Conservation (phyloP, 352 stramenopile species). For the Globisporangium cystogenes region DNA sequence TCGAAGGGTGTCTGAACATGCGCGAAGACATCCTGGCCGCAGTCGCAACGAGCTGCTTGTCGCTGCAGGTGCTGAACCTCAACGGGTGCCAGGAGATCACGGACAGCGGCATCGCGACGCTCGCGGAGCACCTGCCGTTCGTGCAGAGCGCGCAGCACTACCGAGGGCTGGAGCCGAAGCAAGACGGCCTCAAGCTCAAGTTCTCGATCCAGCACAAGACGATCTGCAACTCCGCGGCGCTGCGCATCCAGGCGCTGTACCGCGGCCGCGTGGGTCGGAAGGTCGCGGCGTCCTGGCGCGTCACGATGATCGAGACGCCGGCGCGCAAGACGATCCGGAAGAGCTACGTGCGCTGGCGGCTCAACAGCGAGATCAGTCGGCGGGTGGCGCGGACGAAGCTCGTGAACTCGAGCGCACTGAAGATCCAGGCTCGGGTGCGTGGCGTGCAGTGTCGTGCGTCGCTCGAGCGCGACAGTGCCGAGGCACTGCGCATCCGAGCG, state of each 20-base stretch:
- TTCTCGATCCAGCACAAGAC: slow-evolving; percentile 71
- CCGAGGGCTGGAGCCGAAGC: slow-evolving; percentile 51
- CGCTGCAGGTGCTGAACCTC: slow-evolving; percentile 63
- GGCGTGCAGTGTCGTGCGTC: slow-evolving; percentile 39
- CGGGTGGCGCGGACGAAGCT: slow-evolving; percentile 29
- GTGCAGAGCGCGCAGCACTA: slow-evolving; percentile 46
- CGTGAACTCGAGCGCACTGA: slow-evolving; percentile 25
- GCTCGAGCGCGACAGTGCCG: slow-evolving; percentile 20
- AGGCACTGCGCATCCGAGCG: slow-evolving; percentile 24
- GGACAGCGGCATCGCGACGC: slow-evolving; percentile 57
- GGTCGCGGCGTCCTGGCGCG: slow-evolving; percentile 46
- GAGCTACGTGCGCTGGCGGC: slow-evolving; percentile 40
- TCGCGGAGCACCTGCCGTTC: slow-evolving; percentile 66
- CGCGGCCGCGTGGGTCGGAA: slow-evolving; percentile 45
- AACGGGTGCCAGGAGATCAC: slow-evolving; percentile 77
- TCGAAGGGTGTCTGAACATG: slow-evolving; percentile 66
- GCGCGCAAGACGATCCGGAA: slow-evolving; percentile 40
- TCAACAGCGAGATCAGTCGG: slow-evolving; percentile 30
- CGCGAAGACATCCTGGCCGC: slow-evolving; percentile 62
- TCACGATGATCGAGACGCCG: slow-evolving; percentile 45
- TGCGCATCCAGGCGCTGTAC: slow-evolving; percentile 68
- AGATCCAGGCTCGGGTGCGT: slow-evolving; percentile 54
- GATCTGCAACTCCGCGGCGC: slow-evolving; percentile 58
- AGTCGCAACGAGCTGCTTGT: slow-evolving; percentile 41
- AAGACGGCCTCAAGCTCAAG: slow-evolving; percentile 50